phyloP scores from a whole-genome alignment of 495 filamentous ascomycete species.

The Penicillium maclennaniae region DNA sequence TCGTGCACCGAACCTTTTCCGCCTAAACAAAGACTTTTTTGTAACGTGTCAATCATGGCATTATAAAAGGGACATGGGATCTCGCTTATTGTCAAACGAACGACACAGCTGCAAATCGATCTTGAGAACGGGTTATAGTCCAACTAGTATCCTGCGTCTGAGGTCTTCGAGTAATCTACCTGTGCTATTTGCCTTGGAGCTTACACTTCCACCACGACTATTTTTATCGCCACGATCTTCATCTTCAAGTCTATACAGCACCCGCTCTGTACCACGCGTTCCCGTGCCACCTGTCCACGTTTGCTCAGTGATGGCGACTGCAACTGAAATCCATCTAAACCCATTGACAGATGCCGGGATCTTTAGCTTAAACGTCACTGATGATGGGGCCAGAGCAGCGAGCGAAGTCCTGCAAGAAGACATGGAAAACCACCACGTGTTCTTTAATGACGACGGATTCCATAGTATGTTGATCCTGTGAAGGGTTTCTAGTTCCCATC shows the following conservation, averaged over 20 bases:
- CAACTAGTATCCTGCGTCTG: background rate
- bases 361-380: conserved; percentile 48
- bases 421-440: conserved; percentile 71
- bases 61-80: conserved; percentile 1
- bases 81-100: background rate
- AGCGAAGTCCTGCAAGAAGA: conserved; percentile 71
- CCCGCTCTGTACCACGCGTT: background rate
- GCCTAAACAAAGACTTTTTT: background rate
- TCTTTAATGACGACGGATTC: conserved; percentile 66
- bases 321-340: conserved; percentile 57
- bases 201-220: background rate
- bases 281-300: background rate
- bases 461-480: conserved; percentile 50
- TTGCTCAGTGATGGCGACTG: conserved; percentile 53
- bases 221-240: background rate
- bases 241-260: background rate
- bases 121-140: background rate
- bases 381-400: conserved; percentile 55
- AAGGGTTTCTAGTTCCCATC: background rate
- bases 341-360: conserved; percentile 53
- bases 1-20: background rate
- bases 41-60: background rate
- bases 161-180: background rate
- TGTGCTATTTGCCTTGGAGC: background rate
- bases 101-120: background rate